These are phyloP conservation scores for Arctium lappa DNA, from an alignment of 129 eudicot species.

Conservation along the genomic window DNA sequence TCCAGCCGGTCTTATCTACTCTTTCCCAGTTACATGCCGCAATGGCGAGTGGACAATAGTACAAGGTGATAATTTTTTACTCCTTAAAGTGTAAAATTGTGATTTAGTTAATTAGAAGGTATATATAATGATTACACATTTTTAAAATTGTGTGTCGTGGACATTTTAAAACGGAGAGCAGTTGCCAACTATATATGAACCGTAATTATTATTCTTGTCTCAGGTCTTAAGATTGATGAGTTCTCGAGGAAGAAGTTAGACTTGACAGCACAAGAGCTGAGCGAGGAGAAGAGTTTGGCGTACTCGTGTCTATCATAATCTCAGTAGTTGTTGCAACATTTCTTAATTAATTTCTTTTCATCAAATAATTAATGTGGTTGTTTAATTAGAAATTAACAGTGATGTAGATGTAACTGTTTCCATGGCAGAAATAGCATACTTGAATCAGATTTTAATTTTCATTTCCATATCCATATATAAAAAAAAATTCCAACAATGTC, in stretches of 20 bases:
- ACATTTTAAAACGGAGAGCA: too few species aligned
- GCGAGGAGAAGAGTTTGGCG: constrained; percentile 65
- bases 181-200: too few species aligned
- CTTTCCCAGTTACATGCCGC: constrained; percentile 68
- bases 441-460: neutral
- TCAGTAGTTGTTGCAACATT: neutral
- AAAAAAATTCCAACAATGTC: too few species aligned
- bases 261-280: constrained; percentile 58
- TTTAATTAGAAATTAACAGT: neutral
- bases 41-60: constrained; percentile 72
- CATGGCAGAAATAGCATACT: neutral
- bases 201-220: neutral
- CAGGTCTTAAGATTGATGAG: constrained; percentile 72
- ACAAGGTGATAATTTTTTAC: constrained; percentile 32
- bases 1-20: constrained; percentile 58
- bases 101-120: too few species aligned
- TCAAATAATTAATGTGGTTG: constrained; percentile 29
- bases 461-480: neutral
- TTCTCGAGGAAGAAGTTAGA: constrained; percentile 64
- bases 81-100: too few species aligned
- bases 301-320: constrained; percentile 64
- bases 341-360: constrained; percentile 8
- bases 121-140: too few species aligned
- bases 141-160: too few species aligned
- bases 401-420: neutral